phyloP scores from a whole-genome alignment of 2,329 filamentous ascomycete species.

The Talaromyces atroroseus region DNA sequence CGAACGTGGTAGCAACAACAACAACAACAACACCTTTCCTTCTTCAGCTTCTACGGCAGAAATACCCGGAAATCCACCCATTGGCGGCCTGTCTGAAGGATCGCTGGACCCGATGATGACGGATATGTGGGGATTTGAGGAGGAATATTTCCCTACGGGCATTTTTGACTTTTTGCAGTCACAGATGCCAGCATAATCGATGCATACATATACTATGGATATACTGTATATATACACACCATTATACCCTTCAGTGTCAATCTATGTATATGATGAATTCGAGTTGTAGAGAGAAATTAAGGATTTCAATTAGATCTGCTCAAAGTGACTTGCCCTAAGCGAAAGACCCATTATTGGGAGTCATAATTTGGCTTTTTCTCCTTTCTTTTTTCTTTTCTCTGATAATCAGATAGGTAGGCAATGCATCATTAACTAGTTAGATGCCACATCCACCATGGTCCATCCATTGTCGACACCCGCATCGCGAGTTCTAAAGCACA shows the following conservation, averaged over 20 bases:
- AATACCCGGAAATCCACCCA: conserved; percentile 19
- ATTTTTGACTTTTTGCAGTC: conserved; percentile 39
- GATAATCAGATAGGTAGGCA: background rate
- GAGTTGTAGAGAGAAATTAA: background rate
- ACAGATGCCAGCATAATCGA: conserved; percentile 34
- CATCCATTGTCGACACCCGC: background rate
- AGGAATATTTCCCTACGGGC: conserved; percentile 38
- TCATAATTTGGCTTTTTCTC: background rate
- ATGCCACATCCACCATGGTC: conserved; percentile 2
- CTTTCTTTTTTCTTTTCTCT: no score
- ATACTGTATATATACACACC: background rate
- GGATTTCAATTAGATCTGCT: background rate
- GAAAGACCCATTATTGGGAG: background rate
- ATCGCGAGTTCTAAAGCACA: conserved; percentile 3
- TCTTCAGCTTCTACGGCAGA: conserved; percentile 4
- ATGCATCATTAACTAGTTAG: background rate
- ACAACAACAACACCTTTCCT: conserved; percentile 22
- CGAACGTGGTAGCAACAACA: conserved; percentile 24
- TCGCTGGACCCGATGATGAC: conserved; percentile 38
- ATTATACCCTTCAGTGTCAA: background rate
- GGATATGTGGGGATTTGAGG: conserved; percentile 37
- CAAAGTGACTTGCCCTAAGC: background rate
- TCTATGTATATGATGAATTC: background rate
- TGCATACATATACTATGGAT: no score
- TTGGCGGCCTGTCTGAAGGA: conserved; percentile 30